Percentiles rank a stretch among this genome's conserved stretches.
Conservation (phyloP, 345 rosid genomes). For the Erysimum cheiranthoides region DNA sequence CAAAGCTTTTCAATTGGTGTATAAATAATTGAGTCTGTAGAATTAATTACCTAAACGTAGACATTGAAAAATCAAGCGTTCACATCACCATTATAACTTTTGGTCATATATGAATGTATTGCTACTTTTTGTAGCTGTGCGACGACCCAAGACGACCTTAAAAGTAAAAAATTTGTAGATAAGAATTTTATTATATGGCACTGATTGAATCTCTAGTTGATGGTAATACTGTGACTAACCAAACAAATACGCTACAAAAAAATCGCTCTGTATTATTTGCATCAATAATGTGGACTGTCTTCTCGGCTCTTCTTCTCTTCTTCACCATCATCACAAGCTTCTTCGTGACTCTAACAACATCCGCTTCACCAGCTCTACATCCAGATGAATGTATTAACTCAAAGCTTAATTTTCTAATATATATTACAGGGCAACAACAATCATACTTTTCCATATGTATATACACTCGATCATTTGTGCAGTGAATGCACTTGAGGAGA, state of each 20-base stretch:
- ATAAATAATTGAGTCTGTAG: too few relatives aligned
- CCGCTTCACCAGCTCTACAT: constrained; percentile 17
- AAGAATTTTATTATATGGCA: neutral
- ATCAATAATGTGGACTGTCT: neutral
- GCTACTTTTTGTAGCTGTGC: too few relatives aligned
- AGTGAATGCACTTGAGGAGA: constrained; percentile 32
- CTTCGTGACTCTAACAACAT: neutral
- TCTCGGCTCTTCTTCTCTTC: neutral
- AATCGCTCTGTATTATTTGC: neutral
- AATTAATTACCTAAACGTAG: too few relatives aligned
- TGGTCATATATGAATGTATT: too few relatives aligned
- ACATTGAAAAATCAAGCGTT: too few relatives aligned
- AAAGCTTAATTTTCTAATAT: too few relatives aligned
- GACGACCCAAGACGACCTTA: neutral
- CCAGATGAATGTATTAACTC: constrained; percentile 6
- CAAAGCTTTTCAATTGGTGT: too few relatives aligned
- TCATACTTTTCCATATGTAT: too few relatives aligned
- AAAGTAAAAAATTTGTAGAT: neutral
- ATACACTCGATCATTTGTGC: too few relatives aligned
- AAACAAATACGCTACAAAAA: neutral
- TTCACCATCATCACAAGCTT: constrained; percentile 6
- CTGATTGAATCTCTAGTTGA: neutral
- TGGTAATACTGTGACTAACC: neutral
- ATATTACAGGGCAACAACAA: too few relatives aligned
- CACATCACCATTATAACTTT: too few relatives aligned